Percentiles rank a stretch among this genome's conserved stretches.
These are phyloP conservation scores for Exophiala spinifera DNA, from an alignment of 2,329 filamentous ascomycete genomes.

Conservation along the genomic window DNA sequence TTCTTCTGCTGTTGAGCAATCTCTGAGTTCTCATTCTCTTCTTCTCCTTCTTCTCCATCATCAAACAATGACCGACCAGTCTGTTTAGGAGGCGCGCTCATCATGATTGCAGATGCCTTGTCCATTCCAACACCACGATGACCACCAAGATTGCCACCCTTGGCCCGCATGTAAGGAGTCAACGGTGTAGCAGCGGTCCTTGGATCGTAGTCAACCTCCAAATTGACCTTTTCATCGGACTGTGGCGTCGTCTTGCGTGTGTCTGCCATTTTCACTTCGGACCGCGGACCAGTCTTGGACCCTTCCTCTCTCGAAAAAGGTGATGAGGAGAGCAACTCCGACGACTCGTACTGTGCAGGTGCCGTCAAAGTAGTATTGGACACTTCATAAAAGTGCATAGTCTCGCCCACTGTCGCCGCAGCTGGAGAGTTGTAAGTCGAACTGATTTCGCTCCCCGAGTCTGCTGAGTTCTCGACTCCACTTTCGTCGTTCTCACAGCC, in stretches of 20 bases:
- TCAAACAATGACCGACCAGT: conserved; percentile 43
- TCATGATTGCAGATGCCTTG: conserved; percentile 41
- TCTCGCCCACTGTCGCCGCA: conserved; percentile 17
- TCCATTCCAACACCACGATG: neutral
- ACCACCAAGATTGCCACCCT: conserved; percentile 32
- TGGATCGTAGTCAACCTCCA: conserved; percentile 25
- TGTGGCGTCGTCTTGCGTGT: conserved; percentile 6
- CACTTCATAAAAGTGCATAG: too few species aligned
- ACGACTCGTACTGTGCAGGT: conserved; percentile 3
- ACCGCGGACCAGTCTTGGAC: neutral
- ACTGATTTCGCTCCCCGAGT: conserved; percentile 9
- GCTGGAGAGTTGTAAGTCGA: conserved; percentile 24
- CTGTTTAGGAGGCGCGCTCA: conserved; percentile 56
- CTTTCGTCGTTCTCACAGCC: too few species aligned
- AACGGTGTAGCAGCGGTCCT: conserved; percentile 27
- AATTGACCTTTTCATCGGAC: conserved; percentile 1
- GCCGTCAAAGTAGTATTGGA: neutral
- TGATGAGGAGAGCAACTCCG: neutral
- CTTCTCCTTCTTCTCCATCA: conserved; percentile 30
- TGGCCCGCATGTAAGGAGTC: conserved; percentile 45
- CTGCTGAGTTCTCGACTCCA: too few species aligned
- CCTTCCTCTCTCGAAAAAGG: too few species aligned
- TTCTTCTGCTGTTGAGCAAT: too few species aligned
- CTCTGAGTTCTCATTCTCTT: too few species aligned
- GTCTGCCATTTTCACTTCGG: neutral